Evolutionary conservation across 495 filamentous ascomycete species (phyloP), one percentile per base, ranked within the genome.

Genomic region (Tetracladium setigerum): DNA sequence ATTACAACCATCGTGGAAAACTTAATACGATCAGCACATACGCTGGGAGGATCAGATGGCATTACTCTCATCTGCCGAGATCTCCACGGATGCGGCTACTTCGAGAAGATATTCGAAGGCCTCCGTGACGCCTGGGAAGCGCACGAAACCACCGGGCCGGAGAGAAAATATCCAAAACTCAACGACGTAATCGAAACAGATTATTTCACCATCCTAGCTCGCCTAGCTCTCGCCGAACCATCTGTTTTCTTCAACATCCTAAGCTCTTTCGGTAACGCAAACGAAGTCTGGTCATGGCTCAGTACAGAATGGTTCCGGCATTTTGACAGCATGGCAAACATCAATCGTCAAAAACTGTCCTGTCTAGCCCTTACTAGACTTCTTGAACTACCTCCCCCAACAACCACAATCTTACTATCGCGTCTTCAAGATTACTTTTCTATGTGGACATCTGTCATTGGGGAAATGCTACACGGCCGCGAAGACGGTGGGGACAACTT

Each of bases 301-400:
- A 64, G 87, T 34, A 69, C 74, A 0, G 89, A 94, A 62, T 98
- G 92, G 92, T 95, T 96, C 66, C 63, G 66, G 31, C 83, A 90
- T 55, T 87, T 94, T 55, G 86, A 92, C 56, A 83, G 78, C 60
- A 88, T 94, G 62, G 81, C 77, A 34, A 80, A 88, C 61, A 69
- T 77, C 4, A 79, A 74, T 30, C 74, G 82, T 35, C 79, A 85
- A 64, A 98, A 98, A 64, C 72, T 96, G 10, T 85, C 83, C 52
- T 81, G 76, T 38, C 74, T 98, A 2, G 91, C 79, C 5, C 73
- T 96, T 16, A 95, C 92, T 8, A 77, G 83, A 31, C 72, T 96
- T 19, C 77, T 91, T 12, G 80, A 86, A 52, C 67, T 84, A 2
- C 71, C 73, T 22, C 34, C 46, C 30, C 73, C 74, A 0, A 61